phyloP scores from a whole-genome alignment of 2,329 filamentous ascomycete species.

The Clonostachys chloroleuca region DNA sequence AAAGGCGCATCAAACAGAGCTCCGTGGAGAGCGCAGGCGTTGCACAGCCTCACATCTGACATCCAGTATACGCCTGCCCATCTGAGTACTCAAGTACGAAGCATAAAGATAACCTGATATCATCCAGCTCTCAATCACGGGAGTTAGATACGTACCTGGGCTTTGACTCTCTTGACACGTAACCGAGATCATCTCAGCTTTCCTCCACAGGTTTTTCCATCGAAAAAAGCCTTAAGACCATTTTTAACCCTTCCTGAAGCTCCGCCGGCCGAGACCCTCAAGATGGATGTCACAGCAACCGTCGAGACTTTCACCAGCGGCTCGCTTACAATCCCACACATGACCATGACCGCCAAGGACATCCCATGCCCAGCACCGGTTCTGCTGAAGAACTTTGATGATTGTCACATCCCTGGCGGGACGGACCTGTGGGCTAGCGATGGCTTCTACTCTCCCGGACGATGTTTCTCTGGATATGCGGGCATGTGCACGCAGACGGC shows the following conservation, averaged over 20 bases:
- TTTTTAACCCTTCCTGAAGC: neutral
- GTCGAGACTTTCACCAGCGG: slow-evolving; percentile 6
- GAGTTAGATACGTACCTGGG: no score
- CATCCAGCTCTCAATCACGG: no score
- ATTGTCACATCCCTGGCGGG: slow-evolving; percentile 13
- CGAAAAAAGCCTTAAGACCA: neutral
- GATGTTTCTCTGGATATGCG: slow-evolving; percentile 18
- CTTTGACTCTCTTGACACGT: no score
- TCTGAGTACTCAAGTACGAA: no score
- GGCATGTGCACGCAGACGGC: slow-evolving; percentile 15
- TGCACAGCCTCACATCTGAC: no score
- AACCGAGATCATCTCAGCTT: neutral
- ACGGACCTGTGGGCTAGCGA: slow-evolving; percentile 12
- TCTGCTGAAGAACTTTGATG: slow-evolving; percentile 10
- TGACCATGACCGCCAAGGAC: slow-evolving; percentile 13
- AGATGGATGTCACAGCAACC: slow-evolving; percentile 3
- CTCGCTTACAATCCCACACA: slow-evolving; percentile 7
- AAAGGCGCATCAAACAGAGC: no score
- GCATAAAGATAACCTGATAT: no score
- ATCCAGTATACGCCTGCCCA: no score
- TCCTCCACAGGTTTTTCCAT: neutral
- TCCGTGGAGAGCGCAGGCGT: no score
- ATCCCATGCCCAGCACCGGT: slow-evolving; percentile 12
- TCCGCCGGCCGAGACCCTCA: no score
- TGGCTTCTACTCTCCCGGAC: slow-evolving; percentile 21